Evolutionary conservation across 768 basidiomycete genomes (phyloP), one percentile per base, ranked within the genome.

Genomic region (Aureoboletus auriporus): DNA sequence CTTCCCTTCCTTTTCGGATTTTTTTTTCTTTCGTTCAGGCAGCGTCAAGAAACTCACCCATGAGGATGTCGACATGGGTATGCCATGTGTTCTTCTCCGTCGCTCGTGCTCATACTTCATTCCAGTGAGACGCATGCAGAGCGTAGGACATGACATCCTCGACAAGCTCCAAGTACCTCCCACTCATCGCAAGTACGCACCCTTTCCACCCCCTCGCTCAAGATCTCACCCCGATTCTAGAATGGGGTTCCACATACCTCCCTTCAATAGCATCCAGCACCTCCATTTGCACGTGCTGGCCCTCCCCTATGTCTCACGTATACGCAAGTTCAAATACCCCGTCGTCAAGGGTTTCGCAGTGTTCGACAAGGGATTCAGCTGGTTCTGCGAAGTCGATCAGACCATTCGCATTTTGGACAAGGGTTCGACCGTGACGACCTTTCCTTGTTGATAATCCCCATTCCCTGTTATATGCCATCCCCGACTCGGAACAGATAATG

Each of bases 181-280:
- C 11, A 46, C 62, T 37, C 68, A 70, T 52, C 76, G 80, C 63
- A 75, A 71, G 84, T 83, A 54, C 48, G 67, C 54, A 1, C 11
- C 33, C 10, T 36, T 23, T 7, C 26, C 35, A 6, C 9, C 8
- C 1, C 23, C 33, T 9, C n/a, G 40, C 26, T 14, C 44, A 4
- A 17, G 7, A 42, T 38, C 20, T 47, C 29, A 50, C 17, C 4
- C 9, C 27, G 28, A 13, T 47, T 23, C 11, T 36, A 89, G 89
- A 52, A 72, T 89, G 69, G 88, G 89, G 1, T 91, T 89, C 59
- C 88, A 91, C 60, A 86, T 89, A 45, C 84, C 88, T 0, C 89
- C 89, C 0, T 87, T 85, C 65, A 83, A 78, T 49, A 83, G 81
- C 30, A 74, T 90, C 6, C 60, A 79, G 31, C 88, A 91, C 60